A percentile compares a stretch with the other conserved stretches of the same genome.
Conservation (phyloP, 108 stramenopile species). For the Cyclotella choctawhatcheeana region DNA sequence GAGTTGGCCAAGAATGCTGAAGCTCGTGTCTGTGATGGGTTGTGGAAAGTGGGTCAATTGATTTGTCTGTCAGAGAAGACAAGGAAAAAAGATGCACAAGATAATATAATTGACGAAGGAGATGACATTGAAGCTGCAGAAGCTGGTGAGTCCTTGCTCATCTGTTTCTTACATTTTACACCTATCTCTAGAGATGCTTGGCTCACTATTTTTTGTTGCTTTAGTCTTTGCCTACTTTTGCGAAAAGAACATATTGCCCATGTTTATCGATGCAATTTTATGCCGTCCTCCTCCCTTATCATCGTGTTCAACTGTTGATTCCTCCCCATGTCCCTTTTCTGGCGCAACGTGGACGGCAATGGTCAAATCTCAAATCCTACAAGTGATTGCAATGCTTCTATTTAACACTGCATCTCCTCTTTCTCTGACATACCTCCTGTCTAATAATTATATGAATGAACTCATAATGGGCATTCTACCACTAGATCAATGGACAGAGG, state of each 20-base stretch:
- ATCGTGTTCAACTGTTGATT: slow-evolving; percentile 9
- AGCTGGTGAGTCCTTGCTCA: slow-evolving; percentile 21
- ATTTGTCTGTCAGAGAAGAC: slow-evolving; percentile 37
- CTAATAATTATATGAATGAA: slow-evolving; percentile 85
- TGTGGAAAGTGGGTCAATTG: slow-evolving; percentile 30
- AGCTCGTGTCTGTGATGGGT: slow-evolving; percentile 31
- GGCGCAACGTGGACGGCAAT: slow-evolving; percentile 69
- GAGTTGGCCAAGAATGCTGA: slow-evolving; percentile 30
- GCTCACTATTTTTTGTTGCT: neutral
- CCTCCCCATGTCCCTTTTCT: slow-evolving; percentile 46
- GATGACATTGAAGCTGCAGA: slow-evolving; percentile 37
- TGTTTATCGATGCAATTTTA: slow-evolving; percentile 76
- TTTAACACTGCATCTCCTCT: slow-evolving; percentile 61
- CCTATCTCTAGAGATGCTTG: neutral
- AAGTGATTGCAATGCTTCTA: slow-evolving; percentile 64
- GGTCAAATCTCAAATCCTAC: slow-evolving; percentile 81
- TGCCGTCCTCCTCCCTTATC: slow-evolving; percentile 45
- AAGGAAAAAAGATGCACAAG: slow-evolving; percentile 24
- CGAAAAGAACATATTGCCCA: slow-evolving; percentile 77
- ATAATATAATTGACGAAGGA: neutral
- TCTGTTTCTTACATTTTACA: neutral
- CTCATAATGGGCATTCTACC: slow-evolving; percentile 73
- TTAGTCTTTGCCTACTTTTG: slow-evolving; percentile 85
- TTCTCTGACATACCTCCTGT: slow-evolving; percentile 75
- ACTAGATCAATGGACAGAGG: slow-evolving; percentile 73